Conservation (phyloP, 257 asterid species). For the Cinchona pubescens region DNA sequence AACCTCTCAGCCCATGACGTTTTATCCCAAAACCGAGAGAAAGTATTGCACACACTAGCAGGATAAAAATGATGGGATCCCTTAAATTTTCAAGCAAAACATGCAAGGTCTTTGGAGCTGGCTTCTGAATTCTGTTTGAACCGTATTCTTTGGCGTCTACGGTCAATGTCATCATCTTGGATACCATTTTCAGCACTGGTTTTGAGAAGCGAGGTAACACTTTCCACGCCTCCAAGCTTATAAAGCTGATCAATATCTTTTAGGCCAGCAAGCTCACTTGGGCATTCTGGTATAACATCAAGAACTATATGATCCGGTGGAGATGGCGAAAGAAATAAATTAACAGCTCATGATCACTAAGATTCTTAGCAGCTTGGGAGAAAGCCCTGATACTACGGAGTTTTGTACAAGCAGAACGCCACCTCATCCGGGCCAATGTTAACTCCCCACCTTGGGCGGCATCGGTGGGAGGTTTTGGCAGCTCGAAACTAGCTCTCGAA, state of each 20-base stretch:
- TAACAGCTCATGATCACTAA: not conserved
- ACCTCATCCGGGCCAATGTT: slow-evolving; percentile 14
- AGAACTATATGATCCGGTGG: slow-evolving; percentile 27
- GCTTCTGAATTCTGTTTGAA: slow-evolving; percentile 43
- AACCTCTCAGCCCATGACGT: slow-evolving; percentile 48
- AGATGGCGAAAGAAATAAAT: slow-evolving; percentile 4
- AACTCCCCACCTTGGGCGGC: too few species aligned
- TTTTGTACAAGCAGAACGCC: slow-evolving; percentile 1
- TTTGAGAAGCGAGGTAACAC: slow-evolving; percentile 31
- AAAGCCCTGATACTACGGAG: slow-evolving; percentile 13
- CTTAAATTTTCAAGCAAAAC: slow-evolving; percentile 38
- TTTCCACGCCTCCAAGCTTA: slow-evolving; percentile 36
- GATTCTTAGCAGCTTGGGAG: slow-evolving; percentile 3
- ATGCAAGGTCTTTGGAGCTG: slow-evolving; percentile 28
- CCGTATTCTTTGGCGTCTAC: slow-evolving; percentile 33
- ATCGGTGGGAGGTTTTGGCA: not conserved
- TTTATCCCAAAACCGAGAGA: slow-evolving; percentile 50
- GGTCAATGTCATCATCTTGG: slow-evolving; percentile 26
- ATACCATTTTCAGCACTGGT: slow-evolving; percentile 47
- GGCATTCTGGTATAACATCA: slow-evolving; percentile 20
- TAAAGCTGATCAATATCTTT: slow-evolving; percentile 24
- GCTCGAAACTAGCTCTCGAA: not conserved
- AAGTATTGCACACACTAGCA: slow-evolving; percentile 42
- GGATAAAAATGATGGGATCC: slow-evolving; percentile 51
- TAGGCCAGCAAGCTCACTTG: slow-evolving; percentile 9